phyloP scores from a whole-genome alignment of 768 basidiomycete genomes.

The Boletus barrowsii region DNA sequence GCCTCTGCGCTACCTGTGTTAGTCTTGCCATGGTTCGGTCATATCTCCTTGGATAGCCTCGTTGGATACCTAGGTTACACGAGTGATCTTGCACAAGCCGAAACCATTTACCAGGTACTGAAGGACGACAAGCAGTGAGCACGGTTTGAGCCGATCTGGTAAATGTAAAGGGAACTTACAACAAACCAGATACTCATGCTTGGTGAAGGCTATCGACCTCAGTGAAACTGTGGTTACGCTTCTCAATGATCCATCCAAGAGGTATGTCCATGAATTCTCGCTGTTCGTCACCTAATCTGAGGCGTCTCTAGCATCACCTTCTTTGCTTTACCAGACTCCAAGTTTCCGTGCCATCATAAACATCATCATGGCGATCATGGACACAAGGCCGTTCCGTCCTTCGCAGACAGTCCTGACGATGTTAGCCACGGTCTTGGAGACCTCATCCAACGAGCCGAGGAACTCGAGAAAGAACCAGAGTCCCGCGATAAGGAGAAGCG shows the following conservation, averaged over 20 bases:
- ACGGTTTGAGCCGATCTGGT: neutral
- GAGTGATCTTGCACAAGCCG: neutral
- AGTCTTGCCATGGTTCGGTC: conserved; percentile 23
- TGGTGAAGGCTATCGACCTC: conserved; percentile 13
- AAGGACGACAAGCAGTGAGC: conserved; percentile 12
- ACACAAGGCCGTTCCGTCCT: neutral
- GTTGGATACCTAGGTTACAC: conserved; percentile 3
- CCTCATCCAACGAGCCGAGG: conserved; percentile 22
- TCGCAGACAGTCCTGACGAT: neutral
- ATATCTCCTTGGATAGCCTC: conserved; percentile 16
- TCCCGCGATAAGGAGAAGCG: conserved; percentile 44
- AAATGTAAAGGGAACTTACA: neutral
- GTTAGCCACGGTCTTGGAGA: conserved; percentile 3
- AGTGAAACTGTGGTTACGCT: conserved; percentile 11
- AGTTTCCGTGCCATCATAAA: neutral
- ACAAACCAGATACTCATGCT: conserved; percentile 8
- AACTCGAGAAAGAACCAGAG: conserved; percentile 42
- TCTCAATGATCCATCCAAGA: conserved; percentile 12
- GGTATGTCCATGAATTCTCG: neutral
- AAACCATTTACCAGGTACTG: conserved; percentile 11
- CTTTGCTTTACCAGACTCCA: conserved; percentile 9
- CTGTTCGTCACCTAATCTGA: neutral
- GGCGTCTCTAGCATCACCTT: conserved; percentile 7
- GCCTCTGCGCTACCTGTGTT: conserved; percentile 18
- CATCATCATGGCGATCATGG: neutral